Evolutionary conservation across 2,329 filamentous ascomycete species (phyloP), one percentile per base, ranked within the genome.

Genomic region (Aspergillus fischeri): DNA sequence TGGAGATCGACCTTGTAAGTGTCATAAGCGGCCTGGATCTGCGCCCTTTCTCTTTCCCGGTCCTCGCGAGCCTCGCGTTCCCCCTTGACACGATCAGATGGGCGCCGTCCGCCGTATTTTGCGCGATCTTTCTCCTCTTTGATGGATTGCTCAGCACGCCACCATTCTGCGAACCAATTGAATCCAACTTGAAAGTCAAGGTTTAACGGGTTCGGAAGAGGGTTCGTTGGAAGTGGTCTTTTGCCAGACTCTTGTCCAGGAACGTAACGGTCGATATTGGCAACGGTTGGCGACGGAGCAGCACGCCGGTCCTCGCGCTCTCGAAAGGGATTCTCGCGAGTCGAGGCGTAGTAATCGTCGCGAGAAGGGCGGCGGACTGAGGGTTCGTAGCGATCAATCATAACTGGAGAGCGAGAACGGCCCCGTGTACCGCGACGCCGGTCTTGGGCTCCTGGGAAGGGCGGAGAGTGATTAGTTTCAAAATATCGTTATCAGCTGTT

Each of bases 91-190:
- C 81, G 79, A 53, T 80, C 80, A 3, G 80, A 78, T 38, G 76
- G 77, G 49, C 83, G 79, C 47, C 83, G 76, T 25, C 82, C 82
- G 21, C 85, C 85, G 60, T 82, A 80, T 67, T 84, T 85, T 8
- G 78, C 78, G 29, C 84, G 81, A 64, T 87, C 85, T 60, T 83
- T 85, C 59, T 86, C 84, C 60, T 86, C 83, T 62, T 86, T 86
- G 61, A 87, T 81, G 20, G 78, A 73, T 67, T 87, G 83, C 64
- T 88, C 85, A 2, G 79, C 77, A 38, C 85, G 79, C 85, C 85
- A 88, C 85, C 85, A 88, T 69, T 88, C 85, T 1, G 84, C 84
- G 61, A 86, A 88, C 76, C 80, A 88, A 60, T 84, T 87, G 73
- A 87, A 87, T 3, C 85, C 85, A 41, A 86, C 85, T 68, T 87